Base-by-base conservation (phyloP, 169 alveolate genomes). In the Ichthyophthirius multifiliis region DNA sequence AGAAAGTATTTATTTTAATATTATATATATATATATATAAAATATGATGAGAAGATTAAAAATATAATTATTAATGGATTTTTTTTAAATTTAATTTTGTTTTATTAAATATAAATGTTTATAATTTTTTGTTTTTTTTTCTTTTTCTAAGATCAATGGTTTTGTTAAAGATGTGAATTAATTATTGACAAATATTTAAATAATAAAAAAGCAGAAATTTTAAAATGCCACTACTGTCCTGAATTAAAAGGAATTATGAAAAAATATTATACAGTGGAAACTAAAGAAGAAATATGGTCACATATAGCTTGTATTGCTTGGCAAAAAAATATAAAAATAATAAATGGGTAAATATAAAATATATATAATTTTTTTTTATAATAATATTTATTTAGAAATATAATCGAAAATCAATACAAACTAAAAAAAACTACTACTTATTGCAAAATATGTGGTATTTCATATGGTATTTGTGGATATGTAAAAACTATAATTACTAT, bases 111-210 rank as follows among this genome's bases (percentile, higher is more conserved):
- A 1, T 13, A 55, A 27, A 27, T n/a, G n/a, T n/a, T n/a, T n/a
- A n/a, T n/a, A n/a, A n/a, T n/a, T n/a, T n/a, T n/a, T n/a, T n/a
- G n/a, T n/a, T n/a, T n/a, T n/a, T n/a, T n/a, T n/a, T n/a, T n/a
- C n/a, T n/a, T n/a, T n/a, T n/a, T n/a, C n/a, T 55, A 27, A 55
- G 71, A 55, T 55, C 43, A 55, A 27, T 55, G 71, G 71, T 55
- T 27, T 55, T 55, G 71, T 27, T 34, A 55, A 27, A 55, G 71
- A 55, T 55, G 71, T 39, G 15, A 18, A 16, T 13, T 27, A 7
- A 27, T 27, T 23, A 55, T 55, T 9, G 31, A 7, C 23, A 39
- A 55, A 16, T 55, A 55, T 55, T 27, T 55, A 18, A 55, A 55
- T 27, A 39, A 55, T 10, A 27, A 55, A 15, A 55, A 55, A 3